These are phyloP conservation scores for Gautieria morchelliformis DNA, from an alignment of 768 basidiomycete genomes.

Conservation along the genomic window DNA sequence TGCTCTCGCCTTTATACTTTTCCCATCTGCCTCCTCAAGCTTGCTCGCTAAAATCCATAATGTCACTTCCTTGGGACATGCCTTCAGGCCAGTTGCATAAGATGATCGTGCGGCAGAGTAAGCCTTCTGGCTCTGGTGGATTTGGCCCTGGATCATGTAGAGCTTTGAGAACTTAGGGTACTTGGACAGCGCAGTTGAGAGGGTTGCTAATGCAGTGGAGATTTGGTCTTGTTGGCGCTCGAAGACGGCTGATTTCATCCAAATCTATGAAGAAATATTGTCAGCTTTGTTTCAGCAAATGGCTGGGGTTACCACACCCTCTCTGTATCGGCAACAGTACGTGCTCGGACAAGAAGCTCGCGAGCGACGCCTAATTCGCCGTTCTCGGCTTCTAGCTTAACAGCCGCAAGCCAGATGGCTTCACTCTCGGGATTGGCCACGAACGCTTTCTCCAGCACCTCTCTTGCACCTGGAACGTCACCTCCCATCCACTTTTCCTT, in stretches of 20 bases:
- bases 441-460: conserved; percentile 83
- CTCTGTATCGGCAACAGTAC: conserved; percentile 87
- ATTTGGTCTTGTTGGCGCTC: conserved; percentile 81
- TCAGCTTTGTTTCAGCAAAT: background rate
- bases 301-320: conserved; percentile 40
- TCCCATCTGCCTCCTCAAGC: conserved; percentile 83
- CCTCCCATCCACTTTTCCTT: conserved; percentile 94
- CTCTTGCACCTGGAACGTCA: conserved; percentile 84
- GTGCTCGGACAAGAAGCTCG: conserved; percentile 78
- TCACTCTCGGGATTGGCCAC: conserved; percentile 94
- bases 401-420: conserved; percentile 95
- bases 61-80: conserved; percentile 74
- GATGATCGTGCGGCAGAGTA: conserved; percentile 63
- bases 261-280: conserved; percentile 51
- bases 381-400: conserved; percentile 95
- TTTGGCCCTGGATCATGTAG: conserved; percentile 97
- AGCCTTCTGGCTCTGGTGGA: conserved; percentile 57
- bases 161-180: conserved; percentile 88
- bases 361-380: conserved; percentile 80
- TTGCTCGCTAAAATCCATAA: conserved; percentile 86
- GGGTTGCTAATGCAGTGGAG: conserved; percentile 63
- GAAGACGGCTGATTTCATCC: conserved; percentile 98
- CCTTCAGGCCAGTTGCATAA: conserved; percentile 76
- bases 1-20: conserved; percentile 87
- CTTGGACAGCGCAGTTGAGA: conserved; percentile 64